Base-by-base conservation (phyloP, 768 basidiomycete genomes). In the Phylloporus scabripes region DNA sequence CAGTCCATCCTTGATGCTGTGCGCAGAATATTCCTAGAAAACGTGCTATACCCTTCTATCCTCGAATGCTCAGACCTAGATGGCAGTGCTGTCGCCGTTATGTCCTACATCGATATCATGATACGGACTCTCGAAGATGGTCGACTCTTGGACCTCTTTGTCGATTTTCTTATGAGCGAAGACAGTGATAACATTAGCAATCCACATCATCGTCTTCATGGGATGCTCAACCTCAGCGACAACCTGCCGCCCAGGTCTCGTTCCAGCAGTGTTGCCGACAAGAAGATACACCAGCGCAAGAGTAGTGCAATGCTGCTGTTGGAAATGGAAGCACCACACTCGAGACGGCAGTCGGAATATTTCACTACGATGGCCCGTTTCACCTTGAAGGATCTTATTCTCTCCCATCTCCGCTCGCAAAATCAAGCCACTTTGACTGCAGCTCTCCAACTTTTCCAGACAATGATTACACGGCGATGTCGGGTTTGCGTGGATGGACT, bases 71-170 rank as follows among this genome's bases (percentile, higher is more conserved):
- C 93, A 0, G 89, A 91, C 52, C 62, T 75, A 5, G 95, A 97
- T 63, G 95, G 95, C n/a, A 95, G 92, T 53, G 89, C 93, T 0
- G 86, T 96, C 2, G 93, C 95, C 9, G 93, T 98, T 47, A 83
- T 97, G 80, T 91, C 88, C 14, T 97, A 98, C 63, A 82, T 97
- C 54, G 92, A 96, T 56, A 80, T 91, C 59, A 86, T 92, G 77
- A 75, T 92, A 45, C 77, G 82, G 49, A 89, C 85, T 0, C 74
- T 94, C 5, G 75, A 80, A 31, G 74, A 80, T 20, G 85, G 83
- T 1, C 78, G 76, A 43, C 75, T 95, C 34, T 79, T 79, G 14
- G 80, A 85, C 40, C 73, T 87, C 20, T 70, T 95, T 14, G 75
- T 94, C 36, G 74, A 80, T 42, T 95, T 90, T 68, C 78, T 95